These are phyloP conservation scores for Lentinula raphanica DNA, from an alignment of 768 basidiomycete species.

Conservation along the genomic window DNA sequence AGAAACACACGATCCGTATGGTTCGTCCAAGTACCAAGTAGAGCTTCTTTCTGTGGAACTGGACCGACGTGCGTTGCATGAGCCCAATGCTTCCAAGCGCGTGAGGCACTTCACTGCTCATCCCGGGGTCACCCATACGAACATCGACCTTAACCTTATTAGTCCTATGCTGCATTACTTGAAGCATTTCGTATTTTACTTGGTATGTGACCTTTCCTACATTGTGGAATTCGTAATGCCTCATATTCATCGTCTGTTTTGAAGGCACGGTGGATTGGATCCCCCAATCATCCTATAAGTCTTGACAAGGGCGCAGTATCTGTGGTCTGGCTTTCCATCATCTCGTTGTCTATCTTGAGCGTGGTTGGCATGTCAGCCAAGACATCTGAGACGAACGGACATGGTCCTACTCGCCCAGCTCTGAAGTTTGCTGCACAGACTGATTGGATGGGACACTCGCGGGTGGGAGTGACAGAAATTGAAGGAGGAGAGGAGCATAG, in stretches of 20 bases:
- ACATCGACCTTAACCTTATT: constrained; percentile 46
- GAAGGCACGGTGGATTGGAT: constrained; percentile 67
- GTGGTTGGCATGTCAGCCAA: constrained; percentile 12
- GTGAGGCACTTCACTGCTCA: constrained; percentile 60
- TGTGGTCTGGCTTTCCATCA: constrained; percentile 62
- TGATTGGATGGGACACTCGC: constrained; percentile 49
- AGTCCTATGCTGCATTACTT: constrained; percentile 38
- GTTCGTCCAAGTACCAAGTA: constrained; percentile 71
- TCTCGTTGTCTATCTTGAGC: constrained; percentile 47
- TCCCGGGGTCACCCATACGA: constrained; percentile 67
- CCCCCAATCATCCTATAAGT: constrained; percentile 57
- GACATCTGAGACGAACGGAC: constrained; percentile 9
- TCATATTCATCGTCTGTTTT: not conserved
- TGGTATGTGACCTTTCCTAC: constrained; percentile 40
- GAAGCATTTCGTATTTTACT: constrained; percentile 55
- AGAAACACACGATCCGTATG: constrained; percentile 58
- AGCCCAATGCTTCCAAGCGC: constrained; percentile 14
- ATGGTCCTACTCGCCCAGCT: constrained; percentile 20
- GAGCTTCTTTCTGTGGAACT: constrained; percentile 59
- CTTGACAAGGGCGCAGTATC: constrained; percentile 64
- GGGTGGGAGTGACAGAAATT: constrained; percentile 45
- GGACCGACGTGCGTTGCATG: constrained; percentile 36
- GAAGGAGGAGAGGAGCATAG: constrained; percentile 47
- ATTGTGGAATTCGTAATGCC: not conserved
- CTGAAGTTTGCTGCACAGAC: constrained; percentile 53